Conservation (phyloP, 345 rosid genomes). For the Corchorus olitorius region DNA sequence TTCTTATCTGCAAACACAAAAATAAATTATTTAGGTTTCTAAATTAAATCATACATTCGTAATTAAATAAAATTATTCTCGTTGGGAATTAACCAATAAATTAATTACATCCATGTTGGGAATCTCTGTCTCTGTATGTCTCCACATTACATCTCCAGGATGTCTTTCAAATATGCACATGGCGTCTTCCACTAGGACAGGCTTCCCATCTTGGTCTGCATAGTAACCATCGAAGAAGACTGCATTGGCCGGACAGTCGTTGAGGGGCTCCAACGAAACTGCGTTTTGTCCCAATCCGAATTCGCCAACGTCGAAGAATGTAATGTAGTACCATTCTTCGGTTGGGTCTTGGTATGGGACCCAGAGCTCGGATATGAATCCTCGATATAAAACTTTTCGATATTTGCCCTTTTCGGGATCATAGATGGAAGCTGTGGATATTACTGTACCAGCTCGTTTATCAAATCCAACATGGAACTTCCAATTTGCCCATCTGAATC, state of each 20-base stretch:
- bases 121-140: slow-evolving; percentile 36
- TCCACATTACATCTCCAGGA: slow-evolving; percentile 54
- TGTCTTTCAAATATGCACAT: slow-evolving; percentile 57
- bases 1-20: slow-evolving; percentile 36
- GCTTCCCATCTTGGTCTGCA: slow-evolving; percentile 44
- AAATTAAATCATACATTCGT: no score
- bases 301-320: slow-evolving; percentile 49
- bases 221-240: slow-evolving; percentile 41
- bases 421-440: slow-evolving; percentile 52
- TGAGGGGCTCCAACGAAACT: slow-evolving; percentile 45
- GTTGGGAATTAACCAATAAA: no score
- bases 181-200: slow-evolving; percentile 31
- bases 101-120: slow-evolving; percentile 10
- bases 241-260: slow-evolving; percentile 55
- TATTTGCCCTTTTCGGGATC: slow-evolving; percentile 39
- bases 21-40: neutral
- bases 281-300: slow-evolving; percentile 48
- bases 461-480: slow-evolving; percentile 53
- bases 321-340: slow-evolving; percentile 43
- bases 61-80: no score
- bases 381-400: slow-evolving; percentile 55
- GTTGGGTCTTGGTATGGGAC: slow-evolving; percentile 56
- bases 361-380: slow-evolving; percentile 52
- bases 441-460: slow-evolving; percentile 45
- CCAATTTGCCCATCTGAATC: slow-evolving; percentile 58